Evolutionary conservation across 371 early-diverging fungal species (phyloP), one percentile per base, ranked within the genome.

Genomic region (Haplosporangium sp.): DNA sequence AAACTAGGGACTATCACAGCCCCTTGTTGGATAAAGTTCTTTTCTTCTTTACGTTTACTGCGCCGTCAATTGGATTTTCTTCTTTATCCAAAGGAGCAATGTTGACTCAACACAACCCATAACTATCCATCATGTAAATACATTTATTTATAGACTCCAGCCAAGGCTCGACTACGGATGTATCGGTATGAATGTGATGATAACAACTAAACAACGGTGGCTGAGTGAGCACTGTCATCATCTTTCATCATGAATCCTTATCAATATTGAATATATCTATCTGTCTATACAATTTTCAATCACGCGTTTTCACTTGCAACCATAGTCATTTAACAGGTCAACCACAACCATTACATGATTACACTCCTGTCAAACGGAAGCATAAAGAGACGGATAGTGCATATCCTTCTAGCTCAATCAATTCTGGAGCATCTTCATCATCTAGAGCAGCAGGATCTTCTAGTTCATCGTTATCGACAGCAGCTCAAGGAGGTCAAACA

Each of bases 271-370:
- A 27, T 27, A 27, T 27, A 1, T 27, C 27, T 27, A 27, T 27
- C 27, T 27, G 27, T 27, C 27, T 27, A 27, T 27, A 27, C 27
- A 27, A 27, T 27, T 27, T 27, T 27, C 27, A 27, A 27, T 27
- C 27, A 27, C 27, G 27, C 27, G 15, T 42, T n/a, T 1, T 57
- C 17, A 19, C 45, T 17, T 37, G 15, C 35, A 13, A 37, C 38
- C 15, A 5, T 58, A 79, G 81, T 13, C 81, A 79, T 52, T 59
- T 79, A 8, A 79, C 81, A 65, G 81, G 81, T 42, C 71, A 73
- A 50, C 74, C 74, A 2, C 81, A 79, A 37, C 71, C 65, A 4
- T 61, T 53, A 7, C 65, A 70, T 40, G 68, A 67, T 10, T 60
- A 64, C 19, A 53, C 81, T 0, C 74, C 79, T 0, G 39, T 67